These are phyloP conservation scores for Dothistroma pini DNA, from an alignment of 2,329 filamentous ascomycete species.

Conservation along the genomic window DNA sequence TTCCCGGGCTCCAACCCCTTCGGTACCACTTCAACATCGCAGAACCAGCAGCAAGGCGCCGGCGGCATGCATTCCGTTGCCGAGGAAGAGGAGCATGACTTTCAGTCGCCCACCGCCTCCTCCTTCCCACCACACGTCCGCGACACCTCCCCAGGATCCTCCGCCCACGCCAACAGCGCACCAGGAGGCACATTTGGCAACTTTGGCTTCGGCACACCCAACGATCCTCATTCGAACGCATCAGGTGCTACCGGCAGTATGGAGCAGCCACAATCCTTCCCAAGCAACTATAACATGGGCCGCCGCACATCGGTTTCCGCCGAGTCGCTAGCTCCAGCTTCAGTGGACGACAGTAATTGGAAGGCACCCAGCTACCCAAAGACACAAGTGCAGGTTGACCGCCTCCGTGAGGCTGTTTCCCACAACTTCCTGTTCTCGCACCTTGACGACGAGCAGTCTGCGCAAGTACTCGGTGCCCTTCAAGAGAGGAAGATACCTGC, in stretches of 20 bases:
- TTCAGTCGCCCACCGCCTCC: slow-evolving; percentile 66
- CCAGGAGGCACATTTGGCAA: slow-evolving; percentile 33
- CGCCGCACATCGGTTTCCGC: slow-evolving; percentile 95
- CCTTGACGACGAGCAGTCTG: slow-evolving; percentile 87
- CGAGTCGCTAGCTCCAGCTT: slow-evolving; percentile 87
- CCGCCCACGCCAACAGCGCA: slow-evolving; percentile 35
- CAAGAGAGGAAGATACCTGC: slow-evolving; percentile 94
- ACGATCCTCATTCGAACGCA: slow-evolving; percentile 30
- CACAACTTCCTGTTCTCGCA: slow-evolving; percentile 93
- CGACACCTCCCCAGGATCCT: slow-evolving; percentile 47
- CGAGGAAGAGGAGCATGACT: slow-evolving; percentile 77
- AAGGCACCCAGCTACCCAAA: slow-evolving; percentile 81
- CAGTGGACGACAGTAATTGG: slow-evolving; percentile 84
- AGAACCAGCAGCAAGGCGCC: slow-evolving; percentile 38
- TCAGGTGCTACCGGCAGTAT: slow-evolving; percentile 43
- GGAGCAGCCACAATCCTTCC: slow-evolving; percentile 65
- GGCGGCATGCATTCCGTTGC: slow-evolving; percentile 59
- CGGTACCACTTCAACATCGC: slow-evolving; percentile 44
- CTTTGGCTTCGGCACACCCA: slow-evolving; percentile 31
- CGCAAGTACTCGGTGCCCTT: slow-evolving; percentile 82
- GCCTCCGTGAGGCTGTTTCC: slow-evolving; percentile 76
- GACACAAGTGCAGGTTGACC: slow-evolving; percentile 71
- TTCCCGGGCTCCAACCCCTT: slow-evolving; percentile 82
- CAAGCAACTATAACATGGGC: slow-evolving; percentile 88
- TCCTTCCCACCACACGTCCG: slow-evolving; percentile 44